Base-by-base conservation (phyloP, 78 protist genomes). In the Emiliania huxleyi region DNA sequence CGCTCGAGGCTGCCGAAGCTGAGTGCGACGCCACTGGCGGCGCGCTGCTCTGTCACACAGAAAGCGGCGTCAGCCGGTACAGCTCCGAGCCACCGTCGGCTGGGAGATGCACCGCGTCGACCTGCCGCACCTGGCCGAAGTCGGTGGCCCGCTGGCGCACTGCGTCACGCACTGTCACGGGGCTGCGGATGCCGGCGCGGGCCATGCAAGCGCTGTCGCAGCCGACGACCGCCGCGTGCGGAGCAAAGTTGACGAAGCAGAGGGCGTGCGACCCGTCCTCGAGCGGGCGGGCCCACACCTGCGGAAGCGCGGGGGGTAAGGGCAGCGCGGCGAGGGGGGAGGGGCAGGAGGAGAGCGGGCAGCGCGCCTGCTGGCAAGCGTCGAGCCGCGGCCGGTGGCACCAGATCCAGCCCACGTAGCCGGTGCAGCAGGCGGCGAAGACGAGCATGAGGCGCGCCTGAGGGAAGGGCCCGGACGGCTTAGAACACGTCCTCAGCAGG, bases 251-350 rank as follows among this genome's bases (percentile, higher is more conserved):
- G 90, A 85, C 33, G 33, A 85, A n/a, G n/a, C 44, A 29, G 21
- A 85, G 19, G 0, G 90, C 90, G 44, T 0, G 35, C 42, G 12
- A 62, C 40, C 73, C 55, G 90, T 46, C 42, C 21, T 0, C 38
- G 46, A 85, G 90, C 73, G 73, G 90, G 35, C 90, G 35, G 15
- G 69, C 55, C 90, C 90, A 85, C 44, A 85, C 69, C 52, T 81
- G n/a, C n/a, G n/a, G n/a, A n/a, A n/a, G n/a, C n/a, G n/a, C n/a
- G n/a, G n/a, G n/a, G n/a, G n/a, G n/a, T n/a, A n/a, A n/a, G n/a
- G n/a, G n/a, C n/a, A n/a, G n/a, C n/a, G n/a, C n/a, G n/a, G n/a
- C n/a, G n/a, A n/a, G n/a, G n/a, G n/a, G n/a, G n/a, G n/a, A n/a
- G n/a, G n/a, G n/a, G n/a, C n/a, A n/a, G n/a, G n/a, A n/a, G n/a